A percentile compares a stretch with the other conserved stretches of the same genome.
Conservation (phyloP, 352 stramenopile species). For the Phytophthora fragariaefolia region DNA sequence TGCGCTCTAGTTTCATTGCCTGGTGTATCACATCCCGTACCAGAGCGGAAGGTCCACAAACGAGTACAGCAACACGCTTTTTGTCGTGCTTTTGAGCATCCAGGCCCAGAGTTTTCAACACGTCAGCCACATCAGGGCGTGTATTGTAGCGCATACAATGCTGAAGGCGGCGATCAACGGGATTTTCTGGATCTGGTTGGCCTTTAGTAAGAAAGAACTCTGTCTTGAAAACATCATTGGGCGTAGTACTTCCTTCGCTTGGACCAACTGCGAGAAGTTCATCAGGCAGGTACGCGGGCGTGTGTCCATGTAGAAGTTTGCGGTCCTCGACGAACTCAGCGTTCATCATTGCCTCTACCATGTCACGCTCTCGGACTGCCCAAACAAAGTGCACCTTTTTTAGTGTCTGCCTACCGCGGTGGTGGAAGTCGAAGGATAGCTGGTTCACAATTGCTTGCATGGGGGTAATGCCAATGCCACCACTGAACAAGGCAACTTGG, state of each 20-base stretch:
- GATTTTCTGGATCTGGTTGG: conserved; percentile 29
- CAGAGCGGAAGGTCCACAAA: conserved; percentile 41
- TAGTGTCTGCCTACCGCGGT: conserved; percentile 8
- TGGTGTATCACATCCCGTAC: conserved; percentile 31
- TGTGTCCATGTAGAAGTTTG: conserved; percentile 10
- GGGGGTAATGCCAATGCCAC: conserved; percentile 53
- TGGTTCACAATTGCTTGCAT: conserved; percentile 48
- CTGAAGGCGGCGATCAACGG: conserved; percentile 28
- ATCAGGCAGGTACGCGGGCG: conserved; percentile 16
- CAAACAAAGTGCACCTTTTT: conserved; percentile 50
- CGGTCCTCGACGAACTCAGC: conserved; percentile 8
- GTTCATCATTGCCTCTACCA: conserved; percentile 38
- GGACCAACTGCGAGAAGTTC: conserved; percentile 2
- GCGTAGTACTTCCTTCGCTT: conserved; percentile 7
- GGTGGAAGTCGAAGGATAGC: conserved; percentile 25
- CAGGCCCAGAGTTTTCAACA: conserved; percentile 30
- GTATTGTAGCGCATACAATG: conserved; percentile 35
- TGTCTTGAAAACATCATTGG: conserved; percentile 30
- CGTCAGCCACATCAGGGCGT: conserved; percentile 31
- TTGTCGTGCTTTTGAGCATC: conserved; percentile 26
- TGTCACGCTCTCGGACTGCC: conserved; percentile 44
- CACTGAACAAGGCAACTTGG: conserved; percentile 48
- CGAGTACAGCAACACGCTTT: conserved; percentile 41
- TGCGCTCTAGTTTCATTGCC: conserved; percentile 19
- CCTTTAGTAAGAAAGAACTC: conserved; percentile 45